phyloP scores from a whole-genome alignment of 2,329 filamentous ascomycete species.

The Venturia aucupariae region DNA sequence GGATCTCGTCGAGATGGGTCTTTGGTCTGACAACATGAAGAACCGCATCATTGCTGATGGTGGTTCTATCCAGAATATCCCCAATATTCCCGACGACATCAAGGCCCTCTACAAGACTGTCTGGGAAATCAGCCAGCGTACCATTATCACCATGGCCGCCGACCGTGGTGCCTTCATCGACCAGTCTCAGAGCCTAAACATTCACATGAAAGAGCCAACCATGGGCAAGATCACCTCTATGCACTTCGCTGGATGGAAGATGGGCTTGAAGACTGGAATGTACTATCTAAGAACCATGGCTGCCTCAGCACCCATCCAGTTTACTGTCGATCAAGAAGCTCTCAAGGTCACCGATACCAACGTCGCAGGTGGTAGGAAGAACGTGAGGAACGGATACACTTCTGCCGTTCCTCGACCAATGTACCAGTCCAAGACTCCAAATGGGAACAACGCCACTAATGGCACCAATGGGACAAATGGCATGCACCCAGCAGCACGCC shows the following conservation, averaged over 20 bases:
- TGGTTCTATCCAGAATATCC: slow-evolving; percentile 92
- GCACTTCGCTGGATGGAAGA: slow-evolving; percentile 99
- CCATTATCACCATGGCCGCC: slow-evolving; percentile 93
- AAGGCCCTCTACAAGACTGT: slow-evolving; percentile 99
- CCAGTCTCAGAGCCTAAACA: slow-evolving; percentile 97
- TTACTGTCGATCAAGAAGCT: slow-evolving; percentile 95
- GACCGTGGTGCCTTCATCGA: slow-evolving; percentile 98
- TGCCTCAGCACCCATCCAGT: slow-evolving; percentile 92
- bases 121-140: slow-evolving; percentile 96
- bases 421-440: slow-evolving; percentile 49
- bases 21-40: slow-evolving; percentile 99
- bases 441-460: slow-evolving; percentile 21
- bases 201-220: slow-evolving; percentile 97
- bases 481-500: slow-evolving; percentile 45
- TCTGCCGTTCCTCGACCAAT: slow-evolving; percentile 58
- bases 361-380: slow-evolving; percentile 51
- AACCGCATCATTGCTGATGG: slow-evolving; percentile 98
- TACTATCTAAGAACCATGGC: slow-evolving; percentile 99
- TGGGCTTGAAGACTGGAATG: slow-evolving; percentile 99
- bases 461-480: slow-evolving; percentile 23
- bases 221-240: slow-evolving; percentile 99
- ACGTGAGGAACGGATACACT: slow-evolving; percentile 25
- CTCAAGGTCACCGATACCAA: slow-evolving; percentile 80
- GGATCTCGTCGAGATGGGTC: slow-evolving; percentile 92
- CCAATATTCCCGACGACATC: slow-evolving; percentile 91